Base-by-base conservation (phyloP, 2,329 filamentous ascomycete genomes). In the Pseudocercospora eumusae region DNA sequence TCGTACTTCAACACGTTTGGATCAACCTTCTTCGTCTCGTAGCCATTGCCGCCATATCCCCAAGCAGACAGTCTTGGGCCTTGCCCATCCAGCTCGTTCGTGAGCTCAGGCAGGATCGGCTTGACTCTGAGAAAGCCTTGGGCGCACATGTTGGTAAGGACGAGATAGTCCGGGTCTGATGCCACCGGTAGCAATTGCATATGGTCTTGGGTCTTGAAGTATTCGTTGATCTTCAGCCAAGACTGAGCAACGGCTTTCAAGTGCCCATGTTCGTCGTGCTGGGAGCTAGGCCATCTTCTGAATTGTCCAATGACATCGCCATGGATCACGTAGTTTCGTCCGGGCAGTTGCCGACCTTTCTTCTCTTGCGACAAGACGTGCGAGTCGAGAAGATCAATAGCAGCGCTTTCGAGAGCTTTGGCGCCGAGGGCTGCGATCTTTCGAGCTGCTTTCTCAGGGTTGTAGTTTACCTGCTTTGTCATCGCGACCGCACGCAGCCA, bases 21-120 rank as follows among this genome's bases (percentile, higher is more conserved):
- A 36, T 89, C 84, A 64, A 88, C 87, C 61, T 85, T 85, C 59
- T 88, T 82, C 21, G 86, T 88, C 69, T 90, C 86, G 74, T 92
- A 92, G 66, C 89, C 86, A 15, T 85, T 85, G 7, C 88, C 87
- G 57, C 85, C 83, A 69, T 92, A 89, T 1, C 90, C 89, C 71
- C 89, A 88, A 1, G 87, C 86, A 4, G 77, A 80, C 23, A 82
- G 66, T 33, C 75, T 74, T 15, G 78, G 78, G 11, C 71, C 70
- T 0, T 77, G 75, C 2, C 75, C 75, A 40, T 75, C 71, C 56
- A 78, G 73, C 5, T 77, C 74, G 62, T 80, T 72, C 28, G 90
- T 85, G 18, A 89, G 84, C 0, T 85, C 85, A 4, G 89, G 81
- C 44, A 87, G 79, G 1, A 81, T 71, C 0, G 84, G 79, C 3